Conservation (phyloP, 371 early-diverging fungal genomes). For the Chytridium lagenaria region DNA sequence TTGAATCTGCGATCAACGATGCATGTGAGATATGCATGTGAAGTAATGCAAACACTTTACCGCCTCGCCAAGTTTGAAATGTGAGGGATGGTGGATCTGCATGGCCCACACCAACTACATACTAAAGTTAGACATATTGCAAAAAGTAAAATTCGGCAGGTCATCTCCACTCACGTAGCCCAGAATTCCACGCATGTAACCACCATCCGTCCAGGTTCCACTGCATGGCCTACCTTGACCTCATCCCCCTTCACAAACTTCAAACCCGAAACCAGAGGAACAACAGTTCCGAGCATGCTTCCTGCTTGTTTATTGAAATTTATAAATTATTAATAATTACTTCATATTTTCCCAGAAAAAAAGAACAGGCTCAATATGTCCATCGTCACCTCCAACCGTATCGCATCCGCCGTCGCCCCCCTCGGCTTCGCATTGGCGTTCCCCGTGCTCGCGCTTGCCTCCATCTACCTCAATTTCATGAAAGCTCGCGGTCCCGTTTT, state of each 20-base stretch:
- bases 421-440: neutral
- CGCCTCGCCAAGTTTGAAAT: neutral
- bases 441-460: neutral
- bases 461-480: neutral
- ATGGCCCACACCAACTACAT: conserved; percentile 28
- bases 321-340: too few species aligned
- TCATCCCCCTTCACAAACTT: conserved; percentile 27
- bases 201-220: neutral
- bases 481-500: neutral
- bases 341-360: too few species aligned
- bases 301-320: neutral
- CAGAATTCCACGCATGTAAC: conserved; percentile 33
- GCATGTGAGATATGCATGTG: neutral
- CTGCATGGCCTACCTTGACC: conserved; percentile 4
- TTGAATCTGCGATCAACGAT: conserved; percentile 11
- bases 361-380: neutral
- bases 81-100: conserved; percentile 24
- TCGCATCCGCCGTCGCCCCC: neutral
- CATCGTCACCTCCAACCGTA: neutral
- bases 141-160: neutral
- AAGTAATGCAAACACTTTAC: neutral
- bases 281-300: neutral
- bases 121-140: neutral
- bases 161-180: conserved; percentile 24
- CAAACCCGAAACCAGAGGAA: conserved; percentile 16